Base-by-base conservation (phyloP, 176 grass and related monocot species). In the Zoysia pacifica region DNA sequence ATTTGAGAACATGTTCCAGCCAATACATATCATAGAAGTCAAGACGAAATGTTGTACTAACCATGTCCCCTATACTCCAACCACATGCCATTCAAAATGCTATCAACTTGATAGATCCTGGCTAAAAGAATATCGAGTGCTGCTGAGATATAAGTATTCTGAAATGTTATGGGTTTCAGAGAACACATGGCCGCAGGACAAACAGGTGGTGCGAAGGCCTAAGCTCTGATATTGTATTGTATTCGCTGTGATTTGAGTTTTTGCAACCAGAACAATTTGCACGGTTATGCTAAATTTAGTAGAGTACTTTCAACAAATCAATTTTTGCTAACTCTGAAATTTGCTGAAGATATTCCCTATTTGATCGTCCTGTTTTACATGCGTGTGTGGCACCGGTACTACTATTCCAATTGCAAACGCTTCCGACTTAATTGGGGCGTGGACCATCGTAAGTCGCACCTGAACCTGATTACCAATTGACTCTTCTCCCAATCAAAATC, bases 51-150 rank as follows among this genome's bases (percentile, higher is more conserved):
- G 48, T 52, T 72, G 28, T 48, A 35, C 69, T 48, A 15, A 15
- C 28, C 20, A 37, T 52, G 35, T 39, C 68, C 1, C 5, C 46
- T 39, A 52, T 19, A 7, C 14, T 18, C 49, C 36, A 7, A 18
- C 36, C 10, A 63, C 4, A 5, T 64, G 11, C 36, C 62, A 38
- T 56, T 73, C 42, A 56, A 73, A 56, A 40, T 41, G n/a, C 16
- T 36, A 61, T 49, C 11, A n/a, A 75, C 54, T 68, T 69, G 70
- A 52, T 74, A 46, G 43, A 5, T n/a, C 15, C n/a, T 56, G 38
- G 63, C 18, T 65, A 76, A 7, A 87, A 71, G 58, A 61, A 35
- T 62, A 62, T 87, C 0, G 59, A 35, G 12, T 70, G 48, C 20
- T 73, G 71, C 40, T 40, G 35, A 72, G 11, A 41, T 54, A 35